Evolutionary conservation across 257 asterid genomes (phyloP).

Genomic region (Nicotiana undulata): DNA sequence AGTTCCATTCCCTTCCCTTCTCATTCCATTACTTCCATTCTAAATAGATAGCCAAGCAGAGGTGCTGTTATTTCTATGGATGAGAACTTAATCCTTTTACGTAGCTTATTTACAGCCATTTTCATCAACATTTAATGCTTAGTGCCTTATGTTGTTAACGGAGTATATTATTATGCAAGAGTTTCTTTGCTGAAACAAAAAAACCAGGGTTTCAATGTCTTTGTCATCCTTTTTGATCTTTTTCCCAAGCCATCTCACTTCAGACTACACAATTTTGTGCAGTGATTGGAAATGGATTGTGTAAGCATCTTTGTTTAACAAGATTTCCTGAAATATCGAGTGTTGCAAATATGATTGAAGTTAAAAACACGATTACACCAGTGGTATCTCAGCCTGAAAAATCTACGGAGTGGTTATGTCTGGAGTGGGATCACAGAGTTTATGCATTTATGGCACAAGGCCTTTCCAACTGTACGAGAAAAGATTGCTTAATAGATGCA

Average conservation of each 20-base stretch:
- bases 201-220: not conserved
- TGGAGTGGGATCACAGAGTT: slow-evolving; percentile 48
- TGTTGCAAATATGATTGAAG: slow-evolving; percentile 28
- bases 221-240: not conserved
- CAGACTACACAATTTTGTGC: slow-evolving; percentile 17
- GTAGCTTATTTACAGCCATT: not conserved
- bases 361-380: slow-evolving; percentile 18
- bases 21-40: not conserved
- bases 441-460: slow-evolving; percentile 44
- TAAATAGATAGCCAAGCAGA: not conserved
- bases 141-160: not conserved
- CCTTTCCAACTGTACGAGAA: slow-evolving; percentile 23
- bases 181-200: not conserved
- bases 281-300: slow-evolving; percentile 56
- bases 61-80: not conserved
- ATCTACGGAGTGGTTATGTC: slow-evolving; percentile 22
- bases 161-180: slow-evolving; percentile 2
- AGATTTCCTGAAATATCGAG: slow-evolving; percentile 50
- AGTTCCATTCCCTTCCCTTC: not conserved
- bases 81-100: not conserved
- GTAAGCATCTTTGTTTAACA: slow-evolving; percentile 52
- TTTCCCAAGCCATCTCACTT: not conserved
- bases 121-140: not conserved
- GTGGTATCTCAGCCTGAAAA: slow-evolving; percentile 14
- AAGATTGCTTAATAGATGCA: slow-evolving; percentile 51